Evolutionary conservation across 129 eudicot genomes (phyloP), one percentile per base, ranked within the genome.

Genomic region (Oenanthe sinensis): DNA sequence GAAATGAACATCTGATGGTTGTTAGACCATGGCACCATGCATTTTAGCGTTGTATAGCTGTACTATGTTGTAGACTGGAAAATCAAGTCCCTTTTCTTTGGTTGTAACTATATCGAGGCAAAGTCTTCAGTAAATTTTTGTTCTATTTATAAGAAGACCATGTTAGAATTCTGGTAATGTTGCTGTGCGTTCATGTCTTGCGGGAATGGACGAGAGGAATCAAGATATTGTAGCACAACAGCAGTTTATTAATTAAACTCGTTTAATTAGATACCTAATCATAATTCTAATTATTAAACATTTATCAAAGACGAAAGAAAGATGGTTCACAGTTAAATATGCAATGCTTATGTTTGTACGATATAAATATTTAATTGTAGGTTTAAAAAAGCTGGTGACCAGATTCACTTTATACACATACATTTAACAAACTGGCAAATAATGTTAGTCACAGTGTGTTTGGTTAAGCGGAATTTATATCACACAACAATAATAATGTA

Each of bases 21-120:
- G 39, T 43, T 48, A 44, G 71, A 9, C 37, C 71, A 83, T 19
- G 62, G 11, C 62, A 24, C 68, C 33, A 14, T 60, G 58, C 65
- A n/a, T 65, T 46, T 49, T 33, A 46, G 16, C 26, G 39, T 10
- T 83, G 83, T 79, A 83, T 62, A 83, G 78, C 54, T 75, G 81
- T 79, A 75, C 37, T 26, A 75, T 78, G 58, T 77, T 58, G 77
- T 70, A 79, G 43, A 60, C 48, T 10, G 45, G 75, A 1, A 54
- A 42, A 72, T 40, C 33, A 17, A 6, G 0, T 15, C 10, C 14
- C 3, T 0, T n/a, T 26, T 62, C 30, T 68, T 13, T 1, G 15
- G 43, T 26, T 70, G 43, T 67, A 33, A 26, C 19, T 36, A 67
- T 30, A n/a, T n/a, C 5, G 68, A 60, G 68, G 33, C 68, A 60